Base-by-base conservation (phyloP, 768 basidiomycete genomes). In the Coprinellus aureogranulatus region DNA sequence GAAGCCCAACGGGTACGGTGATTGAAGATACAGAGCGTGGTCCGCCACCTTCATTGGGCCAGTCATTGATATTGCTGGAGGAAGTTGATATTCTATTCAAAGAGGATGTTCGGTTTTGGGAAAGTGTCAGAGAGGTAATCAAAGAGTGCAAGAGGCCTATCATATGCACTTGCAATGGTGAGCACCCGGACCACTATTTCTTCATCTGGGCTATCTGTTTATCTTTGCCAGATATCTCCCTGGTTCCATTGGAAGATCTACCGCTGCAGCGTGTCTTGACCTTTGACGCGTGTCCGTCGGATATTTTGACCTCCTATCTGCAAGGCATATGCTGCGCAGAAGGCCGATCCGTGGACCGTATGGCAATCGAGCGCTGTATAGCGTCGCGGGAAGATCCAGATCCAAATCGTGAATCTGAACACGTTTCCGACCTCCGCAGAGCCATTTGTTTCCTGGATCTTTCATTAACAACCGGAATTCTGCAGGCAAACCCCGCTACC, bases 81-180 rank as follows among this genome's bases (percentile, higher is more conserved):
- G 97, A 99, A 68, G 96, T 93, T 6, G 97, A 99, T 70, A 84
- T 98, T 41, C 75, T 98, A 47, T 99, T 87, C 75, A 86, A 84
- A 59, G 91, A 94, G 49, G 97, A 95, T 73, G 68, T 70, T 30
- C 88, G 85, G 61, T 98, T 94, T 70, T 96, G 92, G 92, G 79
- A 87, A 16, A 83, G 89, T 2, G 83, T 98, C 26, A 77, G 89
- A 9, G 81, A 84, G 55, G 81, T 99, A 59, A 94, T 98, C 67
- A 85, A 81, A 59, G 81, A 89, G 18, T 92, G 92, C 62, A 85
- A 83, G 63, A 77, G 97, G 55, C 96, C 97, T 5, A 89, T 99
- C 41, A 82, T 99, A 51, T 82, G 94, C 75, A 98, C 96, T 54
- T 98, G 97, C 72, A 97, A 95, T 64, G 94, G 96, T 94, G 66